Evolutionary conservation across 2,329 filamentous ascomycete genomes (phyloP), one percentile per base, ranked within the genome.

Genomic region (Colletotrichum higginsianum): DNA sequence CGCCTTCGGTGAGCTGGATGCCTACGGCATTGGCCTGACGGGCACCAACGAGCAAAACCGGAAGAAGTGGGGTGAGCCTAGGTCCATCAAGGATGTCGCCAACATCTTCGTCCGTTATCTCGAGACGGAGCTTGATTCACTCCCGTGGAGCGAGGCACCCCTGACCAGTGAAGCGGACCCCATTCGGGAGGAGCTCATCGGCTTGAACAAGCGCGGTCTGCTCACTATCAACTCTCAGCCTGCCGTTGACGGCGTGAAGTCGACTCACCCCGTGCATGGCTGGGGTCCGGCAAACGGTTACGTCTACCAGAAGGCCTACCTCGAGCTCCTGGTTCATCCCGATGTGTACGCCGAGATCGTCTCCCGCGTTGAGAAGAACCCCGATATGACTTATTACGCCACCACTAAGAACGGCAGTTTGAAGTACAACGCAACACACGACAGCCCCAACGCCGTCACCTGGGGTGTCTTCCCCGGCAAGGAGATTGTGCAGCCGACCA

Each of bases 401-500:
- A 94, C 98, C 73, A 96, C 94, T 77, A 95, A 94, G 82, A 87
- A 88, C 23, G 95, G 96, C 38, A 90, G 92, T 68, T 87, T 89
- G 67, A 91, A 91, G 81, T 96, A 94, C 38, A 98, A 99, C 78
- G 91, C 94, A 1, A 91, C 92, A 11, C 90, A 91, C 26, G 94
- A 97, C 76, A 94, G 94, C 7, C 96, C 96, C 47, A 99, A 99
- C 78, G 96, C 96, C n/a, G 94, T 99, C 61, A 99, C 96, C 2
- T 99, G 96, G 96, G 96, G 96, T 82, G 97, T 99, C 44, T 99
- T 98, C 85, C 96, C 96, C 0, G 96, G 96, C 70, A 97, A 98
- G 82, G 96, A 99, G 83, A 98, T 99, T 79, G 95, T 99, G n/a
- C 96, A 99, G 82, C 96, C 96, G 16, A 99, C 96, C n/a, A 98